These are phyloP conservation scores for Sapria himalayana DNA, from an alignment of 345 rosid species.

Conservation along the genomic window DNA sequence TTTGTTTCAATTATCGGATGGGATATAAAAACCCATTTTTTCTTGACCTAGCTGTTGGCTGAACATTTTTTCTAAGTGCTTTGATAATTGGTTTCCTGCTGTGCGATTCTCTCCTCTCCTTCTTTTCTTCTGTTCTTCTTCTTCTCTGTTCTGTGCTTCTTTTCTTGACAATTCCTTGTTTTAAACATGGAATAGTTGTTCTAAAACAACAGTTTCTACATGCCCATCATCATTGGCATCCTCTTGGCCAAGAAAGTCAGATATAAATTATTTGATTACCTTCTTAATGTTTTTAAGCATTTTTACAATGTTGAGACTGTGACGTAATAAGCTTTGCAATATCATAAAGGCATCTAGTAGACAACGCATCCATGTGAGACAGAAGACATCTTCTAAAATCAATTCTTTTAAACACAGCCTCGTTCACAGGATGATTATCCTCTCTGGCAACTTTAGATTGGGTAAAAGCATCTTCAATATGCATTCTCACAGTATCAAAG, in stretches of 20 bases:
- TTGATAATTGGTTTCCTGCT: too few relatives aligned
- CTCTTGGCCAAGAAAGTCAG: slow-evolving; percentile 7
- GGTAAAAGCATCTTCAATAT: slow-evolving; percentile 48
- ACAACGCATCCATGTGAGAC: slow-evolving; percentile 30
- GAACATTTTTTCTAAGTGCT: too few relatives aligned
- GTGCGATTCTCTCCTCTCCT: too few relatives aligned
- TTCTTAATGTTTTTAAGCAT: slow-evolving; percentile 38
- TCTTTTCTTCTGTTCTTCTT: too few relatives aligned
- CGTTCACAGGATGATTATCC: slow-evolving; percentile 9
- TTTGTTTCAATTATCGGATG: too few relatives aligned
- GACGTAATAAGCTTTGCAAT: slow-evolving; percentile 28
- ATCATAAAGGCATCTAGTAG: slow-evolving; percentile 39
- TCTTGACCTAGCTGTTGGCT: too few relatives aligned
- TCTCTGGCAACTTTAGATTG: slow-evolving; percentile 11
- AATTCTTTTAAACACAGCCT: slow-evolving; percentile 9
- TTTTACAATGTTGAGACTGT: slow-evolving; percentile 27
- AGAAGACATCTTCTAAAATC: slow-evolving; percentile 16
- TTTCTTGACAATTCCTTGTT: too few relatives aligned
- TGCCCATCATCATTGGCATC: slow-evolving; percentile 9
- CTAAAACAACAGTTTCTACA: too few relatives aligned
- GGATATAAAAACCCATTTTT: too few relatives aligned
- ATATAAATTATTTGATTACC: slow-evolving; percentile 25
- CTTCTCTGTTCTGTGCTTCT: too few relatives aligned
- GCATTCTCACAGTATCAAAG: slow-evolving; percentile 27
- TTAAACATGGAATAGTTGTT: too few relatives aligned